A percentile compares a stretch with the other conserved stretches of the same genome.
phyloP scores from a whole-genome alignment of 768 basidiomycete genomes.

The Strobilomyces echinocephalus region DNA sequence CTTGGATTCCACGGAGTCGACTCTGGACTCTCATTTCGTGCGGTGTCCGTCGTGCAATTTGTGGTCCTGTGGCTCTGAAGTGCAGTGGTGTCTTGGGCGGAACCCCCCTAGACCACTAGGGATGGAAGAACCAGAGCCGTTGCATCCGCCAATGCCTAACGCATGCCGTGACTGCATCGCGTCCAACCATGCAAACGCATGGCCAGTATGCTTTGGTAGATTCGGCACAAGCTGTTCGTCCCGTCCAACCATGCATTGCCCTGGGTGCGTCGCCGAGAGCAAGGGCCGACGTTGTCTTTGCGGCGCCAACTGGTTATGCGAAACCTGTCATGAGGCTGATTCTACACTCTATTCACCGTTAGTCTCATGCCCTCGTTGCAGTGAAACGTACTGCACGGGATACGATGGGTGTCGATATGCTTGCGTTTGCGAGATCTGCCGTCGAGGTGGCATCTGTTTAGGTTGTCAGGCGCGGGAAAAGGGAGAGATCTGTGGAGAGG shows the following conservation, averaged over 20 bases:
- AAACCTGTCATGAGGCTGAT: neutral
- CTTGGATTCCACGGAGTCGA: neutral
- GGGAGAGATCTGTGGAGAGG: no score
- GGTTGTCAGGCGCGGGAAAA: neutral
- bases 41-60: neutral
- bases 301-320: neutral
- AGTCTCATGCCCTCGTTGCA: neutral
- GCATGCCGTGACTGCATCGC: neutral
- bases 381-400: neutral
- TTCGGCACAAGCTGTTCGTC: no score
- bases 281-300: neutral
- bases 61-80: neutral
- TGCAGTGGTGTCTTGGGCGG: neutral
- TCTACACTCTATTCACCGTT: fast-evolving
- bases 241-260: neutral
- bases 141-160: neutral
- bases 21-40: neutral
- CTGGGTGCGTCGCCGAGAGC: neutral
- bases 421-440: neutral
- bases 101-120: neutral
- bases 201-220: neutral
- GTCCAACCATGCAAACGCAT: neutral
- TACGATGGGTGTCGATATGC: neutral
- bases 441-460: neutral
- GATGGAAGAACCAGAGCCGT: neutral